These are phyloP conservation scores for Alternaria ventricosa DNA, from an alignment of 2,329 filamentous ascomycete genomes.

Conservation along the genomic window DNA sequence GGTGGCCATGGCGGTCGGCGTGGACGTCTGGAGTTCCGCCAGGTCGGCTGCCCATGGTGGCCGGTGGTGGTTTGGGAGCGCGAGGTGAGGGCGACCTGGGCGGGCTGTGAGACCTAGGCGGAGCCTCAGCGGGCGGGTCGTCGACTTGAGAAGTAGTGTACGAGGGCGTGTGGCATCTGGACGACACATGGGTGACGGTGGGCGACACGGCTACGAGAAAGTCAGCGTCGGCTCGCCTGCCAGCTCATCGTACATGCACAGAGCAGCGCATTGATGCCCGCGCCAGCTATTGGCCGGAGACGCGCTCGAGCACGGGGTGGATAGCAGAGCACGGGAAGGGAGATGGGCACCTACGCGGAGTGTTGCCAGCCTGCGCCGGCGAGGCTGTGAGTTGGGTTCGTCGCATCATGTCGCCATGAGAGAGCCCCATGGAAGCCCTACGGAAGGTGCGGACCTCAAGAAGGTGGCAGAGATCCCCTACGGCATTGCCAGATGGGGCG, in stretches of 20 bases:
- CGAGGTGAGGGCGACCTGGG: slow-evolving; percentile 53
- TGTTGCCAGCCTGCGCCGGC: slow-evolving; percentile 62
- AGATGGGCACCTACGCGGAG: slow-evolving; percentile 62
- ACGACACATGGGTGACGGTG: slow-evolving; percentile 58
- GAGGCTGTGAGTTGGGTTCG: slow-evolving; percentile 53
- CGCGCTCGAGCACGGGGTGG: slow-evolving; percentile 8
- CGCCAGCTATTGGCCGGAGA: slow-evolving; percentile 34
- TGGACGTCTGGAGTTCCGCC: slow-evolving; percentile 34
- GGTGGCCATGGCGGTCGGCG: slow-evolving; percentile 13
- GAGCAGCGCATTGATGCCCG: slow-evolving; percentile 38
- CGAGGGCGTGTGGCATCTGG: slow-evolving; percentile 64
- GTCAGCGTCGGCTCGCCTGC: slow-evolving; percentile 44
- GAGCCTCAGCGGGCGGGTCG: slow-evolving; percentile 59
- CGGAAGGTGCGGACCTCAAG: slow-evolving; percentile 8
- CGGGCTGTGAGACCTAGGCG: slow-evolving; percentile 63
- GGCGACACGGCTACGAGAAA: slow-evolving; percentile 58
- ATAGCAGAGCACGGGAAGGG: slow-evolving; percentile 4
- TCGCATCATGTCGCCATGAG: slow-evolving; percentile 45
- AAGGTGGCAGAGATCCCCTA: slow-evolving; percentile 15
- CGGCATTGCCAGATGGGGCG: slow-evolving; percentile 27
- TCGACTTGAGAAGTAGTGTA: slow-evolving; percentile 55
- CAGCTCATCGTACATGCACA: slow-evolving; percentile 49
- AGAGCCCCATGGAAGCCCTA: slow-evolving; percentile 15
- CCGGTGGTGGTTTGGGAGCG: slow-evolving; percentile 30
- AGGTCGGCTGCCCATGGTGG: slow-evolving; percentile 47